Percentiles rank a stretch among this genome's conserved stretches.
Conservation (phyloP, 805 yeast genomes). For the Candida argentea region DNA sequence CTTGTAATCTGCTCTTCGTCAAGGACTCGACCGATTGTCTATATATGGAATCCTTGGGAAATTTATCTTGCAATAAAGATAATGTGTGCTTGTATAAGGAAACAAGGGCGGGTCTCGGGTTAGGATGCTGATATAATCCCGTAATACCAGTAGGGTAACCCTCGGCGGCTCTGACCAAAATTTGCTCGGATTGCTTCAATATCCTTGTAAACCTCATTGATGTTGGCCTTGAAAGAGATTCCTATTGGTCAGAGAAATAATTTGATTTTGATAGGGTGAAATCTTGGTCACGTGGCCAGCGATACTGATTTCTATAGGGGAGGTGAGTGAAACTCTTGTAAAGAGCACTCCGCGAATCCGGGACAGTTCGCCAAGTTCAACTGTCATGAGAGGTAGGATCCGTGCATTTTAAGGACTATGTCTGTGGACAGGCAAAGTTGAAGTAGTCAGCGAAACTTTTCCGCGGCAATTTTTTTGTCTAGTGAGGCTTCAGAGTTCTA, state of each 20-base stretch:
- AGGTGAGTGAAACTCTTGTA: too few species aligned
- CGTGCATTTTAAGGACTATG: too few species aligned
- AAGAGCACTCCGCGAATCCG: too few species aligned
- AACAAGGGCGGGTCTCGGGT: constrained; percentile 71
- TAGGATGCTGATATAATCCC: constrained; percentile 70
- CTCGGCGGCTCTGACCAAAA: constrained; percentile 44
- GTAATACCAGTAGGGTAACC: constrained; percentile 79
- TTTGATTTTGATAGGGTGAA: constrained; percentile 5
- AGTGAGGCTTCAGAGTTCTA: too few species aligned
- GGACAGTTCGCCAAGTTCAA: too few species aligned
- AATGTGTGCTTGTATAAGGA: constrained; percentile 65
- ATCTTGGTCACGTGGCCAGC: not conserved
- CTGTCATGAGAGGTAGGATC: too few species aligned
- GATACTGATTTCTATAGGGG: not conserved
- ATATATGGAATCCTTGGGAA: constrained; percentile 68
- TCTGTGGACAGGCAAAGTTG: too few species aligned
- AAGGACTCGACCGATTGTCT: constrained; percentile 63
- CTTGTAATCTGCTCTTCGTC: constrained; percentile 56
- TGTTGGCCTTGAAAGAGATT: not conserved
- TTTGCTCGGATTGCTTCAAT: constrained; percentile 38
- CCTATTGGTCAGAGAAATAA: constrained; percentile 1
- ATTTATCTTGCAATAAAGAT: constrained; percentile 42
- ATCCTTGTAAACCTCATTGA: constrained; percentile 32
- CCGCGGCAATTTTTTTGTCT: too few species aligned
- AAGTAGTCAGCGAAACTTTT: too few species aligned